Conservation (phyloP, 805 yeast species). For the Candida sonorensis region DNA sequence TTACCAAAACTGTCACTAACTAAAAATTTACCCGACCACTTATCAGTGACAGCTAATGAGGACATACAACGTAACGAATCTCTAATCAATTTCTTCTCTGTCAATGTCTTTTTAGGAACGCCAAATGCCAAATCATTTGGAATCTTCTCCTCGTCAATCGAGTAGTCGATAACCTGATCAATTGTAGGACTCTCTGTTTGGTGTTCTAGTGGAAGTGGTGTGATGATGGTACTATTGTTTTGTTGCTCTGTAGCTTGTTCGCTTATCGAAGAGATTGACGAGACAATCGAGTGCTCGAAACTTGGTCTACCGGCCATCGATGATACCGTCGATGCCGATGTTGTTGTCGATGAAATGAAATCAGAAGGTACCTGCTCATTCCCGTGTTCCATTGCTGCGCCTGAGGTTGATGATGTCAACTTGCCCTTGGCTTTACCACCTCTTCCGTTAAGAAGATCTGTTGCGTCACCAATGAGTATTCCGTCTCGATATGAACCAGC, state of each 20-base stretch:
- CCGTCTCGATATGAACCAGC: neutral
- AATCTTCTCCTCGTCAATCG: neutral
- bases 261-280: neutral
- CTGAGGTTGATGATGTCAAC: too few relatives aligned
- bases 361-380: neutral
- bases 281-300: neutral
- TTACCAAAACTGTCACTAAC: slow-evolving; percentile 18
- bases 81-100: slow-evolving; percentile 21
- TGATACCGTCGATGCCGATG: slow-evolving; percentile 8
- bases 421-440: too few relatives aligned
- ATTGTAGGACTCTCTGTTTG: too few relatives aligned
- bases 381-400: too few relatives aligned
- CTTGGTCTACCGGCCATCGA: slow-evolving; percentile 6
- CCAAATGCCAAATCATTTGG: neutral
- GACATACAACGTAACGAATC: slow-evolving; percentile 31
- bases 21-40: slow-evolving; percentile 27
- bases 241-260: too few relatives aligned
- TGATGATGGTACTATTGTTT: neutral
- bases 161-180: neutral
- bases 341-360: slow-evolving; percentile 1
- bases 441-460: too few relatives aligned
- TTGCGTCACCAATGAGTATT: too few relatives aligned
- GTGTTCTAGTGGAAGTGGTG: neutral
- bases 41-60: slow-evolving; percentile 25
- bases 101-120: slow-evolving; percentile 7